Evolutionary conservation across 73 alveolate genomes (phyloP), one percentile per base, ranked within the genome.

Genomic region (Paramecium pentaurelia): DNA sequence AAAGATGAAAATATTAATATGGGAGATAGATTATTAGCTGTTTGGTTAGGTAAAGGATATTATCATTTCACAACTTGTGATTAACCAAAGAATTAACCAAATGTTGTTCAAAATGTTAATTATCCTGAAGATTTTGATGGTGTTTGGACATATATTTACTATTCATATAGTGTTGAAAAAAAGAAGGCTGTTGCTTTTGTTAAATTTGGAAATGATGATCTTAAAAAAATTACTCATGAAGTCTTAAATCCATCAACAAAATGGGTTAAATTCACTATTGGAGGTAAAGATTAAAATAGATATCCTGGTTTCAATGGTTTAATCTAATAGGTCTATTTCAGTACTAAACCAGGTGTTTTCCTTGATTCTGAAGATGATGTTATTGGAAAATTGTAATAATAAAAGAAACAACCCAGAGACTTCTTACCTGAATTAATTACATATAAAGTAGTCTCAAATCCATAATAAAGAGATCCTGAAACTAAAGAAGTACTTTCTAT

Each of bases 271-370:
- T 80, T 80, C 28, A 47, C 58, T 27, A 18, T 80, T 45, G 91
- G 91, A 44, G 91, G 91, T 32, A 80, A 80, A 45, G 91, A 80
- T 80, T 10, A 49, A 34, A 36, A 49, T 25, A 40, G 91, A 44
- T 80, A 80, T 36, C 91, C 91, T 38, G 91, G 91, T n/a, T 80
- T 80, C 12, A 80, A 80, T 47, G 91, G 91, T 27, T 22, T n/a
- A 9, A 32, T 80, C 30, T 32, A 34, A 25, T n/a, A 47, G 25
- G 58, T 80, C 22, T 40, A 40, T 28, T 47, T 42, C 73, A 44
- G 77, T 42, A 80, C 77, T 27, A 80, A 80, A 47, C 58, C 42
- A 27, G 91, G 91, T 14, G 91, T 49, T 11, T 80, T 42, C 47
- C 49, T 80, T 20, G 91, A 47, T 42, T 32, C 91, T 80, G 58